Evolutionary conservation across 106 monocot species (phyloP), one percentile per base, ranked within the genome.

Genomic region (Apostasia ramifera): DNA sequence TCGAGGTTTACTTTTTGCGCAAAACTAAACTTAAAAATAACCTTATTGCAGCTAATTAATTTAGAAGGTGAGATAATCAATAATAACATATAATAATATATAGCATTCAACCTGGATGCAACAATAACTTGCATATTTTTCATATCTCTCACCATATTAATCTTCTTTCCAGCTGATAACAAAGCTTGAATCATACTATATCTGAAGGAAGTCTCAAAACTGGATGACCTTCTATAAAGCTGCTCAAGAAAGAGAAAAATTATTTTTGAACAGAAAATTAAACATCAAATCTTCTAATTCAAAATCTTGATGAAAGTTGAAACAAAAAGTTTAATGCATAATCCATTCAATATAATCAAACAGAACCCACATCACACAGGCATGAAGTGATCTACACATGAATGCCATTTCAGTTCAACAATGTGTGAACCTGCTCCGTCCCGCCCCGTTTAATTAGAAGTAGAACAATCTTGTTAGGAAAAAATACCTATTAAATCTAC

Each of bases 171-270:
- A 42, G 1, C 9, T 46, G 37, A 48, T 1, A 14, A 2, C 5
- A 8, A 47, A 7, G 15, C 13, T 65, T 47, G 9, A 49, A 47
- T 65, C 65, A 68, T 4, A 68, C 67, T 53, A 53, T 13, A 68
- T 54, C 67, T 40, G 67, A 68, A 54, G 67, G 67, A 50, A 54
- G 54, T 13, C 53, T 54, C 67, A 68, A 46, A 1, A 68, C 67
- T 53, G 54, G 47, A n/a, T 68, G 51, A 8, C 67, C 53, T 54
- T 68, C 42, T 5, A 54, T 41, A 1, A 68, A 3, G 13, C 67
- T 68, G 67, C 46, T 14, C 2, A 37, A 54, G 42, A 68, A 53
- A 53, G 26, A 26, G 26, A 26, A 26, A 4, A 38, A 63, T 10
- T 3, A 63, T 6, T 6, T 5, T 43, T 13, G 46, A 63, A 63